Evolutionary conservation across 192 early-diverging fungal species (phyloP).

Genomic region (Coemansia sp.): DNA sequence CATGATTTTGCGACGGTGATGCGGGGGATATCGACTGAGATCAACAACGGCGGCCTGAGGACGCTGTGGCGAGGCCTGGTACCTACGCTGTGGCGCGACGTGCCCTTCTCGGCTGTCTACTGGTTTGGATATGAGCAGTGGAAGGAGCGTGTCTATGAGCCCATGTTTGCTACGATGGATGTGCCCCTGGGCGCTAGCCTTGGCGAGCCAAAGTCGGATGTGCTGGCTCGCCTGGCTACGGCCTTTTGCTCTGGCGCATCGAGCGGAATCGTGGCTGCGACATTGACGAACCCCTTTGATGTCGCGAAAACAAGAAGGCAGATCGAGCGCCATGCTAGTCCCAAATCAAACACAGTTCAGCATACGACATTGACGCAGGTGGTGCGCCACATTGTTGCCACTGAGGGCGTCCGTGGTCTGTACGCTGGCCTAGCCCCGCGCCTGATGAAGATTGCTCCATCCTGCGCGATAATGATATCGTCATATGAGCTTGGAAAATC

Average conservation of each 20-base stretch:
- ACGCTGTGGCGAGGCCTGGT: conserved; percentile 86
- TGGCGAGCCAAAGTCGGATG: conserved; percentile 5
- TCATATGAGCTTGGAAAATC: conserved; percentile 77
- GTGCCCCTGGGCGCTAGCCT: neutral
- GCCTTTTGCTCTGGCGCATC: conserved; percentile 83
- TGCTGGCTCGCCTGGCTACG: conserved; percentile 60
- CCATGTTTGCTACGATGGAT: conserved; percentile 23
- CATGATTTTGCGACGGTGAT: conserved; percentile 68
- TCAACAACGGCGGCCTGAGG: conserved; percentile 60
- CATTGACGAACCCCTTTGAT: conserved; percentile 93
- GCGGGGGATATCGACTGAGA: conserved; percentile 65
- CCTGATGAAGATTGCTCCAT: conserved; percentile 86
- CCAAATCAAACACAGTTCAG: conserved; percentile 23
- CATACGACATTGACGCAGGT: conserved; percentile 23
- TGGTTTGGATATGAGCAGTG: conserved; percentile 91
- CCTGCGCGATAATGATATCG: conserved; percentile 97
- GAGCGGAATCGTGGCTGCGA: conserved; percentile 89
- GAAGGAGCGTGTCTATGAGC: conserved; percentile 56
- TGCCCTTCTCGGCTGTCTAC: conserved; percentile 95
- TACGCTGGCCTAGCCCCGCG: conserved; percentile 69
- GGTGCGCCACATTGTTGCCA: conserved; percentile 44
- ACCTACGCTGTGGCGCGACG: conserved; percentile 93
- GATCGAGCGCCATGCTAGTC: conserved; percentile 55
- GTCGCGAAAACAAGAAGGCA: conserved; percentile 93
- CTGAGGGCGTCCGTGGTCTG: conserved; percentile 38